Base-by-base conservation (phyloP, 805 yeast species). In the Sungouiella blattae region DNA sequence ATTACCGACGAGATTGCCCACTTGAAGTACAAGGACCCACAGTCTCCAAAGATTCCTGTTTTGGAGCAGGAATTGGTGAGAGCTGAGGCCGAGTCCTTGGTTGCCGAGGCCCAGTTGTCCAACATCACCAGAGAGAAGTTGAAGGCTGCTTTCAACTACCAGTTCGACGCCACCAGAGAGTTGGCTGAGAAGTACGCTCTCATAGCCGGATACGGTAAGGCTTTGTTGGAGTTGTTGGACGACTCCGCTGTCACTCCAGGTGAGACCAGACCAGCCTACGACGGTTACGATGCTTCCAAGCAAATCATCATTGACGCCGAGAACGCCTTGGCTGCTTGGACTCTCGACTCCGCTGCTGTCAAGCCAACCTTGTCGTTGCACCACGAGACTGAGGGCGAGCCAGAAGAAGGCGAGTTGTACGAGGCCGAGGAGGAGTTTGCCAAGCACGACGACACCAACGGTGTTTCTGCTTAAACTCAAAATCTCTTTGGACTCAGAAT, bases 171-270 rank as follows among this genome's bases (percentile, higher is more conserved):
- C 40, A 73, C 84, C 48, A 85, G 96, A 66, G 98, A 91, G 73
- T 82, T 83, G 65, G 78, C 96, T 53, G 98, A 93, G 76, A 93
- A 93, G 74, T 77, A 86, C 52, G 98, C 98, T 35, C 75, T 93
- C 53, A 91, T 91, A 71, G 97, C 98, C 53, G 97, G 97, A 59
- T 93, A 93, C 76, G 98, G 98, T 72, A 91, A 91, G 76, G 96
- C 96, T 29, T 72, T 91, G 50, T 77, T 93, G 60, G 98, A 93
- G 75, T 80, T 91, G 59, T 78, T 91, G 62, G 98, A 91, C 64
- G 98, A 91, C 68, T 71, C 93, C 49, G 95, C 98, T 46, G 96
- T 93, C 48, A 91, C 97, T 50, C 98, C 98, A 46, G 98, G 98
- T 74, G 98, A 91, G 76, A 83, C 96, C 49, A 87, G 98, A 75